phyloP scores from a whole-genome alignment of 345 rosid species.

The Salix exigua region DNA sequence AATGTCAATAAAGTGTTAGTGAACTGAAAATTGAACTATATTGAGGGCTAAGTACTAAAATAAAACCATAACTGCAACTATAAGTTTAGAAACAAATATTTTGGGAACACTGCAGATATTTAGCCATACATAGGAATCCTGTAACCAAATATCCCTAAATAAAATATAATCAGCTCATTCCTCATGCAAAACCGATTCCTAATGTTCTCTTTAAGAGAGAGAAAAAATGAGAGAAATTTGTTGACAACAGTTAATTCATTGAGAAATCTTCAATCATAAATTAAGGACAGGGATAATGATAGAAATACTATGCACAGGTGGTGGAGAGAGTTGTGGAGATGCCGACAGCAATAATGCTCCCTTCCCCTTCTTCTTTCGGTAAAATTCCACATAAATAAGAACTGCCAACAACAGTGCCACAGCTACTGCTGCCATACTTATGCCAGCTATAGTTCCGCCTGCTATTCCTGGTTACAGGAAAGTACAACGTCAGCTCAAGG shows the following conservation, averaged over 20 bases:
- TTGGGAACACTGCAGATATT: background rate
- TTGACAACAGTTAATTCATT: background rate
- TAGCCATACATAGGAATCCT: background rate
- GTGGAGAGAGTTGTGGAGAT: slow-evolving; percentile 37
- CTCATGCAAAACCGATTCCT: background rate
- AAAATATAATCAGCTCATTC: background rate
- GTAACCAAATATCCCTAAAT: no score
- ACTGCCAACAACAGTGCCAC: slow-evolving; percentile 39
- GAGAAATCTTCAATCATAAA: background rate
- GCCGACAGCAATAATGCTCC: slow-evolving; percentile 30
- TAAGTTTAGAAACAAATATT: background rate
- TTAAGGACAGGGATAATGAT: background rate
- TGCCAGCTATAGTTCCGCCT: slow-evolving; percentile 64
- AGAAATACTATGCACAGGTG: slow-evolving; percentile 35
- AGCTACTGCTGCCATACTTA: slow-evolving; percentile 46
- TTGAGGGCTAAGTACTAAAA: background rate
- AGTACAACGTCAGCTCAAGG: slow-evolving; percentile 22
- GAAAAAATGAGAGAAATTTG: background rate
- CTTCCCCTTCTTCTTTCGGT: slow-evolving; percentile 51
- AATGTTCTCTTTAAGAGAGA: background rate
- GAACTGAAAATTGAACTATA: background rate
- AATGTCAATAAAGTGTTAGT: no score
- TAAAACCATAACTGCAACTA: background rate
- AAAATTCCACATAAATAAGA: slow-evolving; percentile 35
- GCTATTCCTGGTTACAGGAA: slow-evolving; percentile 49